Conservation (phyloP, 192 early-diverging fungal genomes). For the Podila epigama region DNA sequence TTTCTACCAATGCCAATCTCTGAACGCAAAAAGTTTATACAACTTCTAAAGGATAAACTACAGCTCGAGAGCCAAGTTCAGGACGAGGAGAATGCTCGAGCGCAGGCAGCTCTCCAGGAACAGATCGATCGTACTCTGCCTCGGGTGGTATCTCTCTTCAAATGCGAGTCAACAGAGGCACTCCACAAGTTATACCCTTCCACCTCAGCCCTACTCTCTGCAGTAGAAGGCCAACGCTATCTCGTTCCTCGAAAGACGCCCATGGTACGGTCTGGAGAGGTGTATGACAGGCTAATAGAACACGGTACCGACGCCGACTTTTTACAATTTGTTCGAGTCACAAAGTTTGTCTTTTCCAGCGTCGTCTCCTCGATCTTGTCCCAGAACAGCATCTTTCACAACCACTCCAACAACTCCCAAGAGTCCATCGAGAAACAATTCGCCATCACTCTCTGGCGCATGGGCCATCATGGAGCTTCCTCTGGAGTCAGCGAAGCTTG, state of each 20-base stretch:
- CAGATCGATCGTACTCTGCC: slow-evolving; percentile 5
- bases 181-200: slow-evolving; percentile 9
- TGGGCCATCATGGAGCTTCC: slow-evolving; percentile 30
- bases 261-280: slow-evolving; percentile 1
- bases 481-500: slow-evolving; percentile 28
- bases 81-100: not conserved
- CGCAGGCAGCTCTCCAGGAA: not conserved
- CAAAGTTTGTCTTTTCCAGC: slow-evolving; percentile 19
- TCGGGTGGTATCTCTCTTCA: slow-evolving; percentile 12
- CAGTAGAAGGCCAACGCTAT: slow-evolving; percentile 27
- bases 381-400: slow-evolving; percentile 26
- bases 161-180: not conserved
- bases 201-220: slow-evolving; percentile 11
- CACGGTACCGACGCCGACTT: slow-evolving; percentile 18
- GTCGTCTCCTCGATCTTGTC: slow-evolving; percentile 22
- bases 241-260: slow-evolving; percentile 9
- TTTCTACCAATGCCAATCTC: slow-evolving; percentile 9
- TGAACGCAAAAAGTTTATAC: slow-evolving; percentile 32
- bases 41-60: slow-evolving; percentile 7
- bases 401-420: slow-evolving; percentile 18
- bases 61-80: slow-evolving; percentile 9
- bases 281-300: slow-evolving; percentile 15
- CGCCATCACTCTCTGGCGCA: slow-evolving; percentile 36
- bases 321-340: slow-evolving; percentile 26
- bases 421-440: slow-evolving; percentile 28